Evolutionary conservation across 768 basidiomycete genomes (phyloP).

Genomic region (Naematelia aurantialba): DNA sequence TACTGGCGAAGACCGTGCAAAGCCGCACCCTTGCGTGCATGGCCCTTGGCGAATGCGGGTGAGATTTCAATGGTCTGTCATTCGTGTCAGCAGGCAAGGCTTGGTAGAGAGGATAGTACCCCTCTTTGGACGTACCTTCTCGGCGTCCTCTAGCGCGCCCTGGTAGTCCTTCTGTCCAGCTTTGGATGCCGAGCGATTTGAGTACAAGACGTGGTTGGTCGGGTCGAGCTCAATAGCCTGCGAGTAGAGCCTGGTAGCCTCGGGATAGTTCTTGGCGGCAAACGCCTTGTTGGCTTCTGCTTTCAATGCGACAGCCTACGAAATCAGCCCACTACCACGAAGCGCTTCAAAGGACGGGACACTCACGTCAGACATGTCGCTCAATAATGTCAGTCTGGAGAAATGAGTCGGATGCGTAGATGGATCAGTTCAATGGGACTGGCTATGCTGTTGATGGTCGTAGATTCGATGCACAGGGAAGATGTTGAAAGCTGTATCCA

Average conservation of each 20-base stretch:
- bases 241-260: conserved; percentile 58
- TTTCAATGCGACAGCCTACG: conserved; percentile 65
- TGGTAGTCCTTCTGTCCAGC: conserved; percentile 76
- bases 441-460: background rate
- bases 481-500: too few relatives aligned
- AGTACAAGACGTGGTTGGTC: conserved; percentile 81
- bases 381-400: background rate
- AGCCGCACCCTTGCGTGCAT: conserved; percentile 86
- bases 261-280: conserved; percentile 84
- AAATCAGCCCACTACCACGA: background rate
- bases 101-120: background rate
- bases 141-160: conserved; percentile 78
- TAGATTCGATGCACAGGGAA: too few relatives aligned
- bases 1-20: conserved; percentile 75
- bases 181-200: conserved; percentile 86
- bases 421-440: too few relatives aligned
- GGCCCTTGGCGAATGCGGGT: conserved; percentile 82
- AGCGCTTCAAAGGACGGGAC: background rate
- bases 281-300: conserved; percentile 95
- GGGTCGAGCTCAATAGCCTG: conserved; percentile 75
- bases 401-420: conserved; percentile 3
- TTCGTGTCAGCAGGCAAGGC: background rate
- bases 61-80: conserved; percentile 71
- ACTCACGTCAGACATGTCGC: conserved; percentile 38
- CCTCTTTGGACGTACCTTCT: conserved; percentile 62